phyloP scores from a whole-genome alignment of 768 basidiomycete species.

The Gloeophyllum trabeum region DNA sequence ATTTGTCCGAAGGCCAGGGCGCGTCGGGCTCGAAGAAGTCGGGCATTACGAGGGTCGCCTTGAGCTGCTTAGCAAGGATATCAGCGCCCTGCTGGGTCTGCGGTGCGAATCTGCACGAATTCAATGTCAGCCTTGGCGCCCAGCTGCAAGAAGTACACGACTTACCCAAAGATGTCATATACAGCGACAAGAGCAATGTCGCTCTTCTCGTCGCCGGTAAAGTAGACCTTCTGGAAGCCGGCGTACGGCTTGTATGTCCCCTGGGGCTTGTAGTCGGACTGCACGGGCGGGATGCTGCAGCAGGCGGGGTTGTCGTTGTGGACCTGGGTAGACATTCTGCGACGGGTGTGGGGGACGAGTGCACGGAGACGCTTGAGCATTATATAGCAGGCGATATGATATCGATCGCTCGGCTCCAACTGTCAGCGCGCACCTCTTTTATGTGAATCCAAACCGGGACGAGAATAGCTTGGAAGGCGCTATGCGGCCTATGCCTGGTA shows the following conservation, averaged over 20 bases:
- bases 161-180: slow-evolving; percentile 55
- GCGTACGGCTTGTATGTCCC: slow-evolving; percentile 35
- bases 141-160: neutral
- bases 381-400: too few relatives aligned
- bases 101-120: slow-evolving; percentile 33
- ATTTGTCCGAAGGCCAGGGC: slow-evolving; percentile 36
- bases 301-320: slow-evolving; percentile 29
- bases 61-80: slow-evolving; percentile 39
- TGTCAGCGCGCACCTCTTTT: too few relatives aligned
- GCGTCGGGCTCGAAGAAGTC: slow-evolving; percentile 49
- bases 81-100: slow-evolving; percentile 60
- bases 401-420: too few relatives aligned
- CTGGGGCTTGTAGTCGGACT: slow-evolving; percentile 39
- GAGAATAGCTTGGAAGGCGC: too few relatives aligned
- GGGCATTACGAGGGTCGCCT: slow-evolving; percentile 52
- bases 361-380: slow-evolving; percentile 26
- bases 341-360: slow-evolving; percentile 28
- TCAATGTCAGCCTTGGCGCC: neutral
- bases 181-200: slow-evolving; percentile 45
- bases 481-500: too few relatives aligned
- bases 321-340: slow-evolving; percentile 17
- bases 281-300: slow-evolving; percentile 44
- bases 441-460: too few relatives aligned
- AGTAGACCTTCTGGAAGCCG: slow-evolving; percentile 38
- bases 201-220: slow-evolving; percentile 34